Evolutionary conservation across 495 filamentous ascomycete species (phyloP), one percentile per base, ranked within the genome.

Genomic region (Aspergillus hancockii): DNA sequence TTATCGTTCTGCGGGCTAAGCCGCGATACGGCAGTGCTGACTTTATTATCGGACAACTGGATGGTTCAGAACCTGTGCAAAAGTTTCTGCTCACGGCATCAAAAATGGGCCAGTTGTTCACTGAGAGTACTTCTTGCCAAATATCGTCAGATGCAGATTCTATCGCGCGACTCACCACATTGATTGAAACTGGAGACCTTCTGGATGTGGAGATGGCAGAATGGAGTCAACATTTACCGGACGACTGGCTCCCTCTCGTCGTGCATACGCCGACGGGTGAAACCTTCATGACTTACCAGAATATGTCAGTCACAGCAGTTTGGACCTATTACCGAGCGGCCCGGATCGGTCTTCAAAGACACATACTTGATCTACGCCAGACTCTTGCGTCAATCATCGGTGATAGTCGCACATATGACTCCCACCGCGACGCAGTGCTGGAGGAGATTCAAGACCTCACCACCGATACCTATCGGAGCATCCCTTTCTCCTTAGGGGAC

Each of bases 251-350:
- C 0, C 77, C 77, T 1, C 57, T 74, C 18, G 56, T 73, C 36
- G 66, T 73, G 52, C 71, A 74, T 46, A 71, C 73, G 0, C 50
- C 64, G 6, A 64, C 70, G 23, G 72, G 73, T 46, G 69, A 75
- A 25, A 45, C 67, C 7, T 60, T 79, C 0, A 63, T 79, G 8
- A 75, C 75, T 21, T 76, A 77, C 55, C 64, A 67, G 18, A 59
- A 60, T 30, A 57, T 73, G 46, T 67, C 66, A 32, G 61, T 66
- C 28, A 69, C 67, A 14, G 57, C 68, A 7, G 55, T 77, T 31
- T 78, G 75, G 77, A 69, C 68, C 55, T 75, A 75, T 55, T 76
- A 78, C 59, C 75, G 75, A 3, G 71, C 73, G 6, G 62, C 69
- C 30, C 73, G 77, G 14, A 64, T 79, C 30, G 64, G 76, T 57